Evolutionary conservation across 352 stramenopile species (phyloP), one percentile per base, ranked within the genome.

Genomic region (Pythium aquatile): DNA sequence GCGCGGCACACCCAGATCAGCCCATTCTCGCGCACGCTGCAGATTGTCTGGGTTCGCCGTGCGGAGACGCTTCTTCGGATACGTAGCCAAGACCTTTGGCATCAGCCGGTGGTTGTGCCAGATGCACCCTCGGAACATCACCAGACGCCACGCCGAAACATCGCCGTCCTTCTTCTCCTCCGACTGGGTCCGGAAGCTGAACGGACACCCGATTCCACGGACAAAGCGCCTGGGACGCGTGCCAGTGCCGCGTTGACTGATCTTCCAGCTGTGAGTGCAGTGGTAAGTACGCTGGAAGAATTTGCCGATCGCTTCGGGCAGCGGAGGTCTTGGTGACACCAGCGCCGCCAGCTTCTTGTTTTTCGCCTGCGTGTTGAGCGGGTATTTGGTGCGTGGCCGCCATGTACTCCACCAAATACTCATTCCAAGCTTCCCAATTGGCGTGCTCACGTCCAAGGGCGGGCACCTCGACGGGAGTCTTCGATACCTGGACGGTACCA

Each of bases 21-120:
- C 44, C 44, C 13, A 26, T 26, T 52, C 44, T 26, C 20, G 44
- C 11, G 44, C 44, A 30, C 44, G 44, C 13, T 14, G 11, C 11
- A 52, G 13, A 20, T 29, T 52, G 2, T 26, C 44, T 14, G 13
- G 11, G 9, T 29, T 52, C 9, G 20, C 44, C 7, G 20, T 52
- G 8, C 11, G 5, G 3, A 52, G 13, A 13, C 39, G 39, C 39
- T 47, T 20, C 6, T 3, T 20, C 2, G 44, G 44, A 11, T 52
- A 29, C 44, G 44, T 52, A 13, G 14, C 3, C 11, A 30, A 52
- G n/a, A 29, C 11, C 8, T 14, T 29, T 20, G 8, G 9, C 20
- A 29, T 52, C 17, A 52, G 17, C 14, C 44, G 44, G 17, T 52
- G 44, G 20, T 52, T 52, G 44, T 52, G 44, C 44, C 44, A 52